These are phyloP conservation scores for Neurospora sp. DNA, from an alignment of 495 filamentous ascomycete genomes.

Conservation along the genomic window DNA sequence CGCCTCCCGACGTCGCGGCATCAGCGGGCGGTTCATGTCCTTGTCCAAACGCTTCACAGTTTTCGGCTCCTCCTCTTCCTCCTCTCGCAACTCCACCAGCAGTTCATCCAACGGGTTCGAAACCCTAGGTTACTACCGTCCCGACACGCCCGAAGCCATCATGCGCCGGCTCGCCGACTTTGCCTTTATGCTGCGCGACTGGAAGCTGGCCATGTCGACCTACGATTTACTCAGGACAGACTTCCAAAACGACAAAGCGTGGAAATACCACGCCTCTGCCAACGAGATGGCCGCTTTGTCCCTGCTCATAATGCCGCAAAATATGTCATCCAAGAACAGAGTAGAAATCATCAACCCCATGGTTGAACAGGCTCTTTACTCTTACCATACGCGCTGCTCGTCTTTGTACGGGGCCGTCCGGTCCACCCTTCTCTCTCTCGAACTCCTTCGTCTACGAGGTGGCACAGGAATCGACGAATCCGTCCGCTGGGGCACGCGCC, in stretches of 20 bases:
- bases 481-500: constrained; percentile 68
- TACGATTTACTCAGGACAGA: constrained; percentile 84
- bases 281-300: constrained; percentile 88
- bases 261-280: constrained; percentile 85
- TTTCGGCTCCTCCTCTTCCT: constrained; percentile 51
- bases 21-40: constrained; percentile 85
- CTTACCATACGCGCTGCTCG: constrained; percentile 75
- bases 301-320: constrained; percentile 62
- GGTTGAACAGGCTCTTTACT: constrained; percentile 82
- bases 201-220: constrained; percentile 78
- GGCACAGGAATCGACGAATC: constrained; percentile 76
- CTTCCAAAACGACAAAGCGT: constrained; percentile 90
- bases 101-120: constrained; percentile 59
- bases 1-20: constrained; percentile 75
- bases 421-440: constrained; percentile 63
- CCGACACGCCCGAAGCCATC: constrained; percentile 73
- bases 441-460: constrained; percentile 70
- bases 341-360: constrained; percentile 72
- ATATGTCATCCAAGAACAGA: constrained; percentile 59
- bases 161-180: constrained; percentile 93
- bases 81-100: constrained; percentile 28
- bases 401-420: constrained; percentile 67
- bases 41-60: constrained; percentile 76
- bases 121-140: constrained; percentile 68
- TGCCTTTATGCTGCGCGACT: constrained; percentile 92